Conservation (phyloP, 257 asterid genomes). For the Thymus mandschuricus region DNA sequence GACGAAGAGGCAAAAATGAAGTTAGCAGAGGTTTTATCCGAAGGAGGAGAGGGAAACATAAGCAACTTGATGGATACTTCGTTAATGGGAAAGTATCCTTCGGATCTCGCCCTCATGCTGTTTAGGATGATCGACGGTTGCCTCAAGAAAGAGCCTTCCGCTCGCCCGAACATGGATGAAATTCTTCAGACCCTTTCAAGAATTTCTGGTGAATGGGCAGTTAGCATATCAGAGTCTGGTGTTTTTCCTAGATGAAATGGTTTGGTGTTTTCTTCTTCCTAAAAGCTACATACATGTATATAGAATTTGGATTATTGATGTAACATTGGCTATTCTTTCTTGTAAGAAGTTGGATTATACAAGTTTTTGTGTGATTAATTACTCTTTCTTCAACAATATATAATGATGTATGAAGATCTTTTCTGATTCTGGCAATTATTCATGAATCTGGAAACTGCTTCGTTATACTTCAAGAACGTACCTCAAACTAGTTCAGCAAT, state of each 20-base stretch:
- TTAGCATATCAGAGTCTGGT: slow-evolving; percentile 43
- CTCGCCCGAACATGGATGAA: slow-evolving; percentile 73
- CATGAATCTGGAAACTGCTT: too few relatives aligned
- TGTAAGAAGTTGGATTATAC: slow-evolving; percentile 10
- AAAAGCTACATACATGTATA: not conserved
- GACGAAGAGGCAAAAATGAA: slow-evolving; percentile 35
- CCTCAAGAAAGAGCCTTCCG: slow-evolving; percentile 63
- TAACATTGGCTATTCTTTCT: not conserved
- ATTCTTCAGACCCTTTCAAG: slow-evolving; percentile 65
- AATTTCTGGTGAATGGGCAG: slow-evolving; percentile 64
- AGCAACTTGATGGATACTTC: slow-evolving; percentile 57
- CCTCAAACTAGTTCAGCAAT: not conserved
- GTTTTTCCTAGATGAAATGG: slow-evolving; percentile 37
- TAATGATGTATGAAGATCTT: too few relatives aligned
- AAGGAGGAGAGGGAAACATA: slow-evolving; percentile 46
- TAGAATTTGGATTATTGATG: not conserved
- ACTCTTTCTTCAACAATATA: not conserved
- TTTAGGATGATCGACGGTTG: slow-evolving; percentile 58
- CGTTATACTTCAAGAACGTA: not conserved
- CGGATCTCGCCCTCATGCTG: slow-evolving; percentile 49
- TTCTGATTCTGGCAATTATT: too few relatives aligned
- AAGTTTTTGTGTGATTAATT: not conserved
- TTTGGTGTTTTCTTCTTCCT: not conserved
- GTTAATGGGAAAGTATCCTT: slow-evolving; percentile 59
- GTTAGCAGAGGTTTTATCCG: slow-evolving; percentile 43